Evolutionary conservation across 1,284 basidiomycete genomes (phyloP), one percentile per base, ranked within the genome.

Genomic region (Irpex sp.): DNA sequence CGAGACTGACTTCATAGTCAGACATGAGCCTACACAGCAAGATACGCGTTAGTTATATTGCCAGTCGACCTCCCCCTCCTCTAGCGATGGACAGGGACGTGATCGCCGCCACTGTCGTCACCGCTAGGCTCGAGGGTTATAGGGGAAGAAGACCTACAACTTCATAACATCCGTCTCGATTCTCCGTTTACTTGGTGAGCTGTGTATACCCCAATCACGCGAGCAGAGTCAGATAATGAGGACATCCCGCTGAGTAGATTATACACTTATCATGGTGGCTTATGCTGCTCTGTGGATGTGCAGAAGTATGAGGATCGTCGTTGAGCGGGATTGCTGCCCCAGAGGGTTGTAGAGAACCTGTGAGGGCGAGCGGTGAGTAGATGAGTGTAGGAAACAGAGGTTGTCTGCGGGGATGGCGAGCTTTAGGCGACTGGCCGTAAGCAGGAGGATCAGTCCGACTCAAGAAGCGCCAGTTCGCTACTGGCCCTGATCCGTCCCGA

Each of bases 101-200:
- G 26, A 26, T 26, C 26, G 26, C 26, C 26, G 26, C 26, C 26
- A 52, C 17, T 17, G 49, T 17, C 11, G 49, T 52, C 9, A 52
- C 49, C 49, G 17, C 15, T 9, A 21, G 7, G 38, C 44, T 7
- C 26, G 9, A 21, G 7, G 21, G 40, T 26, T 31, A 48, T 3
- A 26, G 40, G n/a, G 26, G 17, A 52, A 52, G 15, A 34, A n/a
- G 34, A 81, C 89, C 74, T 76, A 97, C 96, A 99, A 82, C 82
- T 98, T 98, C 96, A 98, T 98, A 63, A 99, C 96, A 83, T 99
- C 97, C 60, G 96, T 98, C 79, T 99, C 97, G 76, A 98, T 97
- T 65, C 97, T 91, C 68, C 97, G 92, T 79, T 96, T 98, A 64
- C 73, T 68, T 59, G 88, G 87, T 52, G 88, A 87, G 72, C 82